These are phyloP conservation scores for Picea mariana DNA, from an alignment of 83 land plant genomes.

Conservation along the genomic window DNA sequence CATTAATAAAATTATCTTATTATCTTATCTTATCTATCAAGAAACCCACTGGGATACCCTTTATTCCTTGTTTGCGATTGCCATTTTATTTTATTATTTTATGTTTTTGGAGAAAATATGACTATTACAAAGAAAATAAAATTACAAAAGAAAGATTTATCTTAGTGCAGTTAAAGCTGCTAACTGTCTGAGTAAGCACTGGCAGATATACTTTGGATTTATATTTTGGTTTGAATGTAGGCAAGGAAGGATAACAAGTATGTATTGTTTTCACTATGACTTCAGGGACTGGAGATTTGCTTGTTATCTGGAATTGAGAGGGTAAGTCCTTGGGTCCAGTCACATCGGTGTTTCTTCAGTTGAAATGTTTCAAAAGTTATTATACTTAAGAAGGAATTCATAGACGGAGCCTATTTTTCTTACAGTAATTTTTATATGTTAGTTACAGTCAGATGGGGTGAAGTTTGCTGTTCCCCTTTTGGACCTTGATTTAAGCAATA, in stretches of 20 bases:
- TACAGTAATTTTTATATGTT: constrained; percentile 9
- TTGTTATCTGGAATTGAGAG: constrained; percentile 49
- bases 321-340: constrained; percentile 25
- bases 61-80: too few species aligned
- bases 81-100: too few species aligned
- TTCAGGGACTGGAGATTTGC: constrained; percentile 86
- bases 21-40: neutral
- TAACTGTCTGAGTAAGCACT: too few species aligned
- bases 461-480: constrained; percentile 81
- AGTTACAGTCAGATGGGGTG: constrained; percentile 77
- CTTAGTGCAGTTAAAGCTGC: too few species aligned
- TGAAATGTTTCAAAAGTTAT: neutral
- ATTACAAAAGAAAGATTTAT: too few species aligned
- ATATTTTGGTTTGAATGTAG: neutral
- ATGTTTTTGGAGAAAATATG: too few species aligned
- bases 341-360: constrained; percentile 17
- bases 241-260: neutral
- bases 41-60: too few species aligned
- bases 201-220: too few species aligned
- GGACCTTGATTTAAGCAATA: constrained; percentile 58
- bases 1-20: neutral
- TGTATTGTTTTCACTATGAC: neutral
- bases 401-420: constrained; percentile 9
- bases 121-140: too few species aligned
- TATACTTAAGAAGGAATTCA: neutral